A percentile compares a stretch with the other conserved stretches of the same genome.
phyloP scores from a whole-genome alignment of 2,329 filamentous ascomycete species.

The Colletotrichum sidae region DNA sequence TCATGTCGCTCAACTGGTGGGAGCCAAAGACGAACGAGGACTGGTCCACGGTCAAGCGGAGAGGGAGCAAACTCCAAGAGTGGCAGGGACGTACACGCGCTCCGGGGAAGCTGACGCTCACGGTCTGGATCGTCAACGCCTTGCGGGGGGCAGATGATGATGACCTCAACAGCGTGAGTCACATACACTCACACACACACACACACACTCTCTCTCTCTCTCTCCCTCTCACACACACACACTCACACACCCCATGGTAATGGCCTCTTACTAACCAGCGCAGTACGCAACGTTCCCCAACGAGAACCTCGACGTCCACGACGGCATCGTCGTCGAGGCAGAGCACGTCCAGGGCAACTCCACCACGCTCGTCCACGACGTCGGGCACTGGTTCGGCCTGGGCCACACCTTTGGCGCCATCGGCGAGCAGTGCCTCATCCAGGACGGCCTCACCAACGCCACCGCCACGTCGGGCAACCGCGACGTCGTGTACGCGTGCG shows the following conservation, averaged over 20 bases:
- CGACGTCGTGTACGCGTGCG: conserved; percentile 35
- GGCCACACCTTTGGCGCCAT: conserved; percentile 34
- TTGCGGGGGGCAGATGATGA: not conserved
- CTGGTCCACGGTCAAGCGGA: conserved; percentile 13
- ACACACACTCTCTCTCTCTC: too few species aligned
- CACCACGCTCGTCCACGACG: conserved; percentile 45
- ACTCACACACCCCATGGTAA: fast-evolving
- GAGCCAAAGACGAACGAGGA: conserved; percentile 29
- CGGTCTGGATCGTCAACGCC: conserved; percentile 29
- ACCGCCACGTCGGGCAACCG: conserved; percentile 38
- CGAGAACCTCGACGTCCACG: conserved; percentile 20
- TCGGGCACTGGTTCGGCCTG: conserved; percentile 38
- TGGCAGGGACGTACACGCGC: conserved; percentile 26
- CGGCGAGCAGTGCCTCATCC: conserved; percentile 33
- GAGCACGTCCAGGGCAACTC: conserved; percentile 30
- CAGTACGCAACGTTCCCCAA: conserved; percentile 33
- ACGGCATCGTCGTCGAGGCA: conserved; percentile 31
- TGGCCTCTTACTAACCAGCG: not conserved
- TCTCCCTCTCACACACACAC: too few species aligned
- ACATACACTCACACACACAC: too few species aligned
- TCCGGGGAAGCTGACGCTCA: conserved; percentile 19
- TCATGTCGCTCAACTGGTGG: conserved; percentile 33
- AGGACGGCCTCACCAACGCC: conserved; percentile 39
- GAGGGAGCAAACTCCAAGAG: conserved; percentile 19
- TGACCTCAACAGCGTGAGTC: conserved; percentile 29